Percentiles rank a stretch among this genome's conserved stretches.
Conservation (phyloP, 2,329 filamentous ascomycete species). For the Talaromyces albobiverticillius region DNA sequence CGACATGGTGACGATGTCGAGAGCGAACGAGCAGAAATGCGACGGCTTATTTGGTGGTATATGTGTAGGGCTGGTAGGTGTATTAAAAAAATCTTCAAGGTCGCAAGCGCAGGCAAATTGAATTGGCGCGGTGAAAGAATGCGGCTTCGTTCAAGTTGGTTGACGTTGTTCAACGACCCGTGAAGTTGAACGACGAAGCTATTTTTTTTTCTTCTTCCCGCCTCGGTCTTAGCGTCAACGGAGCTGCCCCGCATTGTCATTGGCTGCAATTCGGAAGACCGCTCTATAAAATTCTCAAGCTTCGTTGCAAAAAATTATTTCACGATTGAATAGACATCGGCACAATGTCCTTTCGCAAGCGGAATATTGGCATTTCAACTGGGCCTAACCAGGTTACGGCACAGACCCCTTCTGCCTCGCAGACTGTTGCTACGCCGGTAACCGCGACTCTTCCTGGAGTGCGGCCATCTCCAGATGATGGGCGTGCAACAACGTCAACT, state of each 20-base stretch:
- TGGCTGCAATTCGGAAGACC: slow-evolving; percentile 1
- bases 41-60: neutral
- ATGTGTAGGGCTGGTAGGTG: neutral
- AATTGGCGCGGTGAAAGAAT: neutral
- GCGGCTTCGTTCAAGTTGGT: too few species aligned
- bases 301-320: neutral
- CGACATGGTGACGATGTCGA: slow-evolving; percentile 55
- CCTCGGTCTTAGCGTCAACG: slow-evolving; percentile 23
- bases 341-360: slow-evolving; percentile 66
- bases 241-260: slow-evolving; percentile 18
- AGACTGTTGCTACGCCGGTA: slow-evolving; percentile 23
- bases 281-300: neutral
- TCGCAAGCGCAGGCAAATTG: neutral
- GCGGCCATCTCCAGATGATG: slow-evolving; percentile 84
- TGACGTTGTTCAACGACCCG: neutral
- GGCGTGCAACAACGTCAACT: slow-evolving; percentile 84
- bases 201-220: slow-evolving; percentile 24
- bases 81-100: neutral
- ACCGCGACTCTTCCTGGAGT: slow-evolving; percentile 50
- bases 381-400: slow-evolving; percentile 32
- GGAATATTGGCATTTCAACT: slow-evolving; percentile 57
- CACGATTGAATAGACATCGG: neutral
- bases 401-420: slow-evolving; percentile 25
- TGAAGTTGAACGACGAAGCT: slow-evolving; percentile 20
- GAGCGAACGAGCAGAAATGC: slow-evolving; percentile 23